Conservation (phyloP, 345 rosid species). For the Heritiera fomes region DNA sequence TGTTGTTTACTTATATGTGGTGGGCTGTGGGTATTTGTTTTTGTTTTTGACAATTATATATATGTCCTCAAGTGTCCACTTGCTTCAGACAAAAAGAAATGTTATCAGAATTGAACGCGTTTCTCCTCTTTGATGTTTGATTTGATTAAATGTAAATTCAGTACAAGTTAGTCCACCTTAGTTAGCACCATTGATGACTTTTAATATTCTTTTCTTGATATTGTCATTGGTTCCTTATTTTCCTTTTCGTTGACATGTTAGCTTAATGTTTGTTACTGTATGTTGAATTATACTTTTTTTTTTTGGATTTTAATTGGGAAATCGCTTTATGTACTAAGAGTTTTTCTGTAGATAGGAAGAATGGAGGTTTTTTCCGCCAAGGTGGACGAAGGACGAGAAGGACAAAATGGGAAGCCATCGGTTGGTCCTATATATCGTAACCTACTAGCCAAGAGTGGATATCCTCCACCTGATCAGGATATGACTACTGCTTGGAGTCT, state of each 20-base stretch:
- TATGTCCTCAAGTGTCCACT: not conserved
- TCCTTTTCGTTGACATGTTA: not conserved
- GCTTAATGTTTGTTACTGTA: not conserved
- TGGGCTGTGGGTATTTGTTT: not conserved
- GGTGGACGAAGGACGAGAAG: conserved; percentile 81
- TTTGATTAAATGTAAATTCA: not conserved
- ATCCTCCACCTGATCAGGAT: conserved; percentile 55
- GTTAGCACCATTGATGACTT: not conserved
- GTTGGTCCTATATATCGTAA: conserved; percentile 88
- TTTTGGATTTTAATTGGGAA: not conserved
- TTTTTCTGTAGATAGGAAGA: conserved; percentile 10
- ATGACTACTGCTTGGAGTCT: conserved; percentile 76
- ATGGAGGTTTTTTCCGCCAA: conserved; percentile 71
- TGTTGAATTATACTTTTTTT: not conserved
- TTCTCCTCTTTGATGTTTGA: not conserved
- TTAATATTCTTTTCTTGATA: not conserved
- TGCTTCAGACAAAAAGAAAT: not conserved
- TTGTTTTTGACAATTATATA: not conserved
- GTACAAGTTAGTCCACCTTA: not conserved
- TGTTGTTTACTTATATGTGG: not conserved
- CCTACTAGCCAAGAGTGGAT: conserved; percentile 58
- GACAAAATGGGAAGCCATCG: conserved; percentile 69
- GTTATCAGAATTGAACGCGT: not conserved
- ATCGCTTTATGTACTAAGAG: not conserved
- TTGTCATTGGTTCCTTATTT: not conserved